phyloP scores from a whole-genome alignment of 139 green algal species.

The Chlamydomonas sp. region DNA sequence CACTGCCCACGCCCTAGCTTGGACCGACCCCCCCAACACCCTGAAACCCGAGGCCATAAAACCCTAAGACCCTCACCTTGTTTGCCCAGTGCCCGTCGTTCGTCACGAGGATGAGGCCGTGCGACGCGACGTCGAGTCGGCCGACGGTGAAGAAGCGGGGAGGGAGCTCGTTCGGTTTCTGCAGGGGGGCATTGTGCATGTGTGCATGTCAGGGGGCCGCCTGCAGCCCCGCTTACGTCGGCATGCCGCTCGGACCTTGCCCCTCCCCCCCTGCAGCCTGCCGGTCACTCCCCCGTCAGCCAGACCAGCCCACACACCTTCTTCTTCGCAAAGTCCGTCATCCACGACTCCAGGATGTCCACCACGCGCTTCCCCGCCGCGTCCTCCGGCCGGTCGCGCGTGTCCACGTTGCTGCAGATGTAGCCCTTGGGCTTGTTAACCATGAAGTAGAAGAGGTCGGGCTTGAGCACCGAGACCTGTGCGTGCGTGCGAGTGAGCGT shows the following conservation, averaged over 20 bases:
- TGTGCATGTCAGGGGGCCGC: not conserved
- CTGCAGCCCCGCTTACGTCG: not conserved
- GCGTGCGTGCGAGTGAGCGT: too few species aligned
- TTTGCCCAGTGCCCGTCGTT: slow-evolving; percentile 89
- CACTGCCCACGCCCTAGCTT: too few species aligned
- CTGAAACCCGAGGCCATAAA: too few species aligned
- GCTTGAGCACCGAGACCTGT: not conserved
- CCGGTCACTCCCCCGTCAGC: too few species aligned
- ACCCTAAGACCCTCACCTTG: too few species aligned
- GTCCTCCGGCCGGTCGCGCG: too few species aligned
- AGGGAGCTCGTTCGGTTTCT: slow-evolving; percentile 25
- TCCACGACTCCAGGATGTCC: slow-evolving; percentile 61
- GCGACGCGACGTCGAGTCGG: slow-evolving; percentile 79
- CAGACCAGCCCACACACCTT: not conserved
- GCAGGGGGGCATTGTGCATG: not conserved
- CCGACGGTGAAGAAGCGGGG: slow-evolving; percentile 92
- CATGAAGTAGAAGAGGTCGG: slow-evolving; percentile 61
- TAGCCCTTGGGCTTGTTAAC: slow-evolving; percentile 73
- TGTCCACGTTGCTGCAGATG: slow-evolving; percentile 53
- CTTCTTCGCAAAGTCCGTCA: too few species aligned
- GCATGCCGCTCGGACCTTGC: not conserved
- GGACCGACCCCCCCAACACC: too few species aligned
- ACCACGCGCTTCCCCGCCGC: slow-evolving; percentile 42
- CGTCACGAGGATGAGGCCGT: slow-evolving; percentile 89
- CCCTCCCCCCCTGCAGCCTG: too few species aligned